Conservation (phyloP, 2,329 filamentous ascomycete species). For the Neonectria faginata region DNA sequence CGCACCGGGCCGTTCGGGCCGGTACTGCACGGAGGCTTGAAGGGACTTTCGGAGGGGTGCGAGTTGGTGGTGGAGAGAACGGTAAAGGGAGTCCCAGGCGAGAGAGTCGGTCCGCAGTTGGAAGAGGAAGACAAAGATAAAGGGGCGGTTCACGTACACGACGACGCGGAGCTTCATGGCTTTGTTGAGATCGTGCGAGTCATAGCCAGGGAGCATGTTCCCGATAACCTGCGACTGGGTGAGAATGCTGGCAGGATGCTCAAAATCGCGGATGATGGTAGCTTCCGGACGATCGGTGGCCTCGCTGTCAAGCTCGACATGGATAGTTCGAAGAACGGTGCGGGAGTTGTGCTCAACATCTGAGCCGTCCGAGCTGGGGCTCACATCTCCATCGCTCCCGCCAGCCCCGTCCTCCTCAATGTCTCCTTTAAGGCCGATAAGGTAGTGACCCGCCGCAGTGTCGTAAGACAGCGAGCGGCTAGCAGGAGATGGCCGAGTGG, state of each 20-base stretch:
- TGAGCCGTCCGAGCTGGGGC: slow-evolving; percentile 48
- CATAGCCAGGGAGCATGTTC: slow-evolving; percentile 48
- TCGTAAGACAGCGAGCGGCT: slow-evolving; percentile 45
- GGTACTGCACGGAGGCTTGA: slow-evolving; percentile 66
- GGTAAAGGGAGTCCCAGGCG: slow-evolving; percentile 67
- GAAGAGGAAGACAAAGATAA: slow-evolving; percentile 83
- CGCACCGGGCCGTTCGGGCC: slow-evolving; percentile 59
- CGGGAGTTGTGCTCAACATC: slow-evolving; percentile 60
- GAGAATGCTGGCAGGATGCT: slow-evolving; percentile 50
- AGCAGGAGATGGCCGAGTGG: slow-evolving; percentile 23
- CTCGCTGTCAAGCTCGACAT: slow-evolving; percentile 70
- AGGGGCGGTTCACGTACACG: slow-evolving; percentile 79
- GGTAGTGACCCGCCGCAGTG: slow-evolving; percentile 60
- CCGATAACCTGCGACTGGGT: slow-evolving; percentile 51
- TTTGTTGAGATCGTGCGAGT: slow-evolving; percentile 64
- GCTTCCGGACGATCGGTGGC: slow-evolving; percentile 55
- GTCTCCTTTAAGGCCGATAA: slow-evolving; percentile 76
- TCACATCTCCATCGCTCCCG: slow-evolving; percentile 48
- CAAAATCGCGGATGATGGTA: slow-evolving; percentile 60
- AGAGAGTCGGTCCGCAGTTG: slow-evolving; percentile 66
- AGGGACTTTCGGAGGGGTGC: slow-evolving; percentile 68
- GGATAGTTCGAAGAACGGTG: slow-evolving; percentile 73
- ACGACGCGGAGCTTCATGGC: slow-evolving; percentile 73
- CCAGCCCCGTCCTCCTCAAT: slow-evolving; percentile 60
- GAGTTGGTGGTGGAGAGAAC: slow-evolving; percentile 70